Evolutionary conservation across 2,329 filamentous ascomycete species (phyloP).

Genomic region (Coleophoma crateriformis): DNA sequence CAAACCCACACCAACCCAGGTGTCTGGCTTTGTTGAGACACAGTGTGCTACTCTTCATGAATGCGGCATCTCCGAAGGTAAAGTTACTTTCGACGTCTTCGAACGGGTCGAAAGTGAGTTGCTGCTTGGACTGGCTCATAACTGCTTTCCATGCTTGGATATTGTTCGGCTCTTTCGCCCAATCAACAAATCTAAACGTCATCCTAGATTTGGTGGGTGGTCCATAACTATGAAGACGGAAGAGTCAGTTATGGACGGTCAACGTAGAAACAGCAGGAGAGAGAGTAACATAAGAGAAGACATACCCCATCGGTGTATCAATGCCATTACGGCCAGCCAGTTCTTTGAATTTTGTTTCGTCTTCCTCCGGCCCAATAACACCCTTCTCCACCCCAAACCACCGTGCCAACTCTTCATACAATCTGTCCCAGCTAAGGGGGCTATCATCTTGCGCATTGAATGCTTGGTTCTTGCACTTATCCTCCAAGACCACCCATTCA

Average conservation of each 20-base stretch:
- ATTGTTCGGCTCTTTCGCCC: not conserved
- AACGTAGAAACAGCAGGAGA: no score
- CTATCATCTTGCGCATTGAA: not conserved
- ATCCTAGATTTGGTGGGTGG: not conserved
- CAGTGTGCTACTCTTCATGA: not conserved
- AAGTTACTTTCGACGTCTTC: not conserved
- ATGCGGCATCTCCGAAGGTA: not conserved
- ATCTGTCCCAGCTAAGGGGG: not conserved
- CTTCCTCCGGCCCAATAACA: not conserved
- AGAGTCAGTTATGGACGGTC: no score
- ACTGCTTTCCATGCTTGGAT: not conserved
- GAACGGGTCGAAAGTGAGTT: not conserved
- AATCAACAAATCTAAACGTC: not conserved
- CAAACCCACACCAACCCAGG: not conserved
- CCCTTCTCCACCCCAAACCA: not conserved
- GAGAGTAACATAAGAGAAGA: no score
- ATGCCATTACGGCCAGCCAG: not conserved
- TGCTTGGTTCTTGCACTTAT: not conserved
- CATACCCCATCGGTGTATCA: no score
- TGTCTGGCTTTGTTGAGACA: not conserved
- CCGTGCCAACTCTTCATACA: not conserved
- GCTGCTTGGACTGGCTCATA: not conserved
- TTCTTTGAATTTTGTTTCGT: not conserved
- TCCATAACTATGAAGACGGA: not conserved
- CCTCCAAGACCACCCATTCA: not conserved